Base-by-base conservation (phyloP, 495 filamentous ascomycete genomes). In the Aspergillus panamensis region DNA sequence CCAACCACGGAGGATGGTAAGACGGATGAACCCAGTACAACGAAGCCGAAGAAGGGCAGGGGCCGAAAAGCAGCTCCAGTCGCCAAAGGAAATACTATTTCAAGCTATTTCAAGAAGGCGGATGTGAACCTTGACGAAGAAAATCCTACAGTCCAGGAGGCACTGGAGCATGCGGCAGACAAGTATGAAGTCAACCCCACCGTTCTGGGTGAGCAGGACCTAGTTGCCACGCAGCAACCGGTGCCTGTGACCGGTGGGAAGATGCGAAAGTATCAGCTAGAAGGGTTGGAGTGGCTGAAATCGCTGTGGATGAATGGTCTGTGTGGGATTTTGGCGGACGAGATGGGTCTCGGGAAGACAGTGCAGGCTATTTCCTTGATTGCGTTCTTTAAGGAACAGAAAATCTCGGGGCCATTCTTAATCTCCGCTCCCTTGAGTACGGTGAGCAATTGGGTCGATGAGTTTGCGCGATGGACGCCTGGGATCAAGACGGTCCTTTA, bases 291-390 rank as follows among this genome's bases (percentile, higher is more conserved):
- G 17, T 98, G 94, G 94, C 82, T 97, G 65, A 84, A 82, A 31
- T 86, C 85, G 4, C 69, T 90, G 7, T 96, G 91, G 68, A 91
- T 96, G 79, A 96, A 96, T 69, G 92, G 94, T 5, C 79, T 97
- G 66, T 96, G 91, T 65, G 94, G 94, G 0, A 98, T 98, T 59
- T 70, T 98, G 20, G 94, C 94, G 0, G 94, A 98, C 66, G 94
- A 98, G 71, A 98, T 98, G 94, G 94, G 94, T 1, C 71, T 97
- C 25, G 93, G 93, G 62, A 97, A 97, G 77, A 97, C 93, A 0
- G 81, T 98, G 2, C 94, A 98, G 72, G 89, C 92, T 0, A 97
- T 97, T 39, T 88, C 91, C 0, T 83, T 97, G 58, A 82, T 97
- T 40, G 94, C 94, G 0, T 88, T 93, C 61, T 75, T 97, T 21